Evolutionary conservation across 805 yeast species (phyloP), one percentile per base, ranked within the genome.

Genomic region (Ogataea populi-albae): DNA sequence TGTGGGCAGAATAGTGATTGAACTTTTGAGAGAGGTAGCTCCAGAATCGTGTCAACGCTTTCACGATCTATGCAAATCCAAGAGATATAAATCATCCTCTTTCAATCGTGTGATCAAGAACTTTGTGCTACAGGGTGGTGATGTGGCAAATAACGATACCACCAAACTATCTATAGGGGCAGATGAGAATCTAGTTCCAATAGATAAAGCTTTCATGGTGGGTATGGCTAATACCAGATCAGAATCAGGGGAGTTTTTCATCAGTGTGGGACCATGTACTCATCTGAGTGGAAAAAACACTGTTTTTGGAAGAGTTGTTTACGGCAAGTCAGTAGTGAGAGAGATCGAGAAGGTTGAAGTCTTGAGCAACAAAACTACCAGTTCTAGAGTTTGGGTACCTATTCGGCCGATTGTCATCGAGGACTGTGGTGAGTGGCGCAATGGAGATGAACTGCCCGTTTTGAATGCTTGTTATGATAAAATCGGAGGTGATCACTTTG

Each of bases 281-380:
- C 96, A 87, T 59, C 62, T 88, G 39, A 75, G 72, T 27, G 86
- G 86, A 1, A 82, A 81, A 47, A 89, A 86, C 52, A 68, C 89
- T 0, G 78, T 86, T 2, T 82, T 88, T 60, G 96, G 96, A 2
- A 65, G 63, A 38, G 88, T 87, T 8, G 49, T 66, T 6, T 68
- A 66, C 47, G 95, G 86, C 12, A 82, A 80, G 54, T 79, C 81
- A 3, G 81, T 83, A 1, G 69, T 84, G 0, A 66, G 89, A 49
- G 78, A 77, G 18, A 62, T 82, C 15, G 94, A 84, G 55, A 64
- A 68, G 30, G 66, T 70, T 2, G 47, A 60, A 5, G 67, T 71
- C 1, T 66, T 70, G 22, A 62, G 71, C 16, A 68, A 71, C 35
- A 56, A 49, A 34, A 37, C 32, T 12, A 24, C 24, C 2, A 53